Conservation (phyloP, 768 basidiomycete species). For the Lentinula aciculospora region DNA sequence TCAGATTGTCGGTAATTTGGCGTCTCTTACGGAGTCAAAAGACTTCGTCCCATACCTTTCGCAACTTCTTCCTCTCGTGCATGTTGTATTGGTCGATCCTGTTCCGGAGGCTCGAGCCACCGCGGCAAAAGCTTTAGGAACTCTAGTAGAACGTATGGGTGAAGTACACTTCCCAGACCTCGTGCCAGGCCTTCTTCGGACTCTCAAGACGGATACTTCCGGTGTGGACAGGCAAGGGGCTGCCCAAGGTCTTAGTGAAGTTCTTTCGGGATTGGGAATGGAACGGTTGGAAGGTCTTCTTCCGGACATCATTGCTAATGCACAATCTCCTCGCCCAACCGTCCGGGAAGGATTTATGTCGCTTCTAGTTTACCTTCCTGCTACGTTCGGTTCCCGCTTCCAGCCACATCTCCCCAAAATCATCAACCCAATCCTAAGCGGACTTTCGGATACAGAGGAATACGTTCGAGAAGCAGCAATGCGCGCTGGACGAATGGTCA, state of each 20-base stretch:
- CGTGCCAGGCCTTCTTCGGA: constrained; percentile 82
- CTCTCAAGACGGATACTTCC: constrained; percentile 87
- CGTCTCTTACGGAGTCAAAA: constrained; percentile 80
- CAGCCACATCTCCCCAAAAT: constrained; percentile 94
- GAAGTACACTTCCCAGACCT: constrained; percentile 94
- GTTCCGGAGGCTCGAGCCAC: constrained; percentile 97
- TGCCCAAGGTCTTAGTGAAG: constrained; percentile 94
- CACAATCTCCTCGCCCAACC: constrained; percentile 82
- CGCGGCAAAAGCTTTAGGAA: constrained; percentile 93
- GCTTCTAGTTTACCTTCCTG: constrained; percentile 88
- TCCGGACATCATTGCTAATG: constrained; percentile 90
- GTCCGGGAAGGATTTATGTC: constrained; percentile 99
- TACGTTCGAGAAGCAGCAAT: constrained; percentile 96
- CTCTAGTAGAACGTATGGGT: constrained; percentile 93
- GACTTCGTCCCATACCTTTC: constrained; percentile 96
- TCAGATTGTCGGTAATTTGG: constrained; percentile 96
- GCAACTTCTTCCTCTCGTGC: constrained; percentile 83
- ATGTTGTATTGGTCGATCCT: constrained; percentile 89
- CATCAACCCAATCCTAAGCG: constrained; percentile 85
- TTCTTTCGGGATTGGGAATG: constrained; percentile 95
- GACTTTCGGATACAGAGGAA: constrained; percentile 89
- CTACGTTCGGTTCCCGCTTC: constrained; percentile 95
- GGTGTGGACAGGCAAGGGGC: constrained; percentile 98
- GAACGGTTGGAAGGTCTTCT: constrained; percentile 90
- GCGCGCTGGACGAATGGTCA: constrained; percentile 98